Percentiles rank a stretch among this genome's conserved stretches.
These are phyloP conservation scores for Thielaviopsis ethacetica DNA, from an alignment of 2,329 filamentous ascomycete genomes.

Conservation along the genomic window DNA sequence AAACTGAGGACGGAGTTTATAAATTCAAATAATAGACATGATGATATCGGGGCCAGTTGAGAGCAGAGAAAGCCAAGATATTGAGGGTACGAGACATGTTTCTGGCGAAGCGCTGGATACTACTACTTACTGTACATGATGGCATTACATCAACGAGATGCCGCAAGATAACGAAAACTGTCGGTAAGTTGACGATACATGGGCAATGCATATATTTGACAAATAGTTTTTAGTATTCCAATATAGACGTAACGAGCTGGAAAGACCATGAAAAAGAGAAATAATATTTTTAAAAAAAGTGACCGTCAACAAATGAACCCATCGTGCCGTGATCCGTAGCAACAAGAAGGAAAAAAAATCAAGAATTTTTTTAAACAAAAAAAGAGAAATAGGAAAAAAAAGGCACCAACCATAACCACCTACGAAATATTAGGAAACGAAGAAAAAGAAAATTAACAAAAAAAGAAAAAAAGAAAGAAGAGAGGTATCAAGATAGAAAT, in stretches of 20 bases:
- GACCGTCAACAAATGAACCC: background rate
- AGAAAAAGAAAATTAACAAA: background rate
- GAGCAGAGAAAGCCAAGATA: too few relatives aligned
- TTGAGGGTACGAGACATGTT: too few relatives aligned
- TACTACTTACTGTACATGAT: too few relatives aligned
- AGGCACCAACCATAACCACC: background rate
- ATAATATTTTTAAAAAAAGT: background rate
- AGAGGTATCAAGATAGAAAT: background rate
- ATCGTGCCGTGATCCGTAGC: conserved; percentile 6
- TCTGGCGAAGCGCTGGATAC: too few relatives aligned
- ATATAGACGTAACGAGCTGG: background rate
- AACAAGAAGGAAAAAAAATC: background rate
- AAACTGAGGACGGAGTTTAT: too few relatives aligned
- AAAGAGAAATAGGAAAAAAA: background rate
- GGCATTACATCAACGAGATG: too few relatives aligned
- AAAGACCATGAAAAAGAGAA: background rate
- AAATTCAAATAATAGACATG: too few relatives aligned
- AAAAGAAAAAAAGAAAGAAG: background rate
- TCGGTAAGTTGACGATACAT: background rate
- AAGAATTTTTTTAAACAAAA: background rate
- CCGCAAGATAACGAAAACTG: too few relatives aligned
- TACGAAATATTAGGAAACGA: background rate
- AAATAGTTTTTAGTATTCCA: background rate
- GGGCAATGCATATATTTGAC: background rate
- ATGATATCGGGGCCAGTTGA: background rate